These are phyloP conservation scores for Eremochloa ophiuroides DNA, from an alignment of 176 grass and related monocot species.

Conservation along the genomic window DNA sequence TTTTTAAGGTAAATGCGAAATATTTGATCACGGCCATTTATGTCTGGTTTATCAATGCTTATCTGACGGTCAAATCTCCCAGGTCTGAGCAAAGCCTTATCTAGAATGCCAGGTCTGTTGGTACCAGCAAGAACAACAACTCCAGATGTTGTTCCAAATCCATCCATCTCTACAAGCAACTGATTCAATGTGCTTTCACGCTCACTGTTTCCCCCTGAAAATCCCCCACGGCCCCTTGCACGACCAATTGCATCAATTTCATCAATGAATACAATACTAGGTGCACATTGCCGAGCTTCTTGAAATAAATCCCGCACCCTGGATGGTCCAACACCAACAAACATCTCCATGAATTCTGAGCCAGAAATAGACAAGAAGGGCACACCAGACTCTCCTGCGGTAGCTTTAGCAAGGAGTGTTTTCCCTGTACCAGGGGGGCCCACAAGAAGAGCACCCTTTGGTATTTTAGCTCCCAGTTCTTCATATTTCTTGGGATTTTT, in stretches of 20 bases:
- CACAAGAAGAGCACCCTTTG: conserved; percentile 93
- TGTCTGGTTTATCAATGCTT: conserved; percentile 86
- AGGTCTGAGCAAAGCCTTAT: conserved; percentile 90
- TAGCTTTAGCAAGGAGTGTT: conserved; percentile 96
- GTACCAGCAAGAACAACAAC: conserved; percentile 95
- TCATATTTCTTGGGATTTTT: conserved; percentile 98
- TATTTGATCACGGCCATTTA: conserved; percentile 88
- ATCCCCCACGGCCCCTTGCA: conserved; percentile 70
- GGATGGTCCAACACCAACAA: conserved; percentile 95
- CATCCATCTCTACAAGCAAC: conserved; percentile 97
- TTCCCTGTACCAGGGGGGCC: conserved; percentile 87
- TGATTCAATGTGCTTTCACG: conserved; percentile 93
- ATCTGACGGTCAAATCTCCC: conserved; percentile 97
- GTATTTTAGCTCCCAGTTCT: conserved; percentile 91
- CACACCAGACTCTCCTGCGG: conserved; percentile 79
- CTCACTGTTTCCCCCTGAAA: conserved; percentile 61
- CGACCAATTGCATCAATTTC: conserved; percentile 96
- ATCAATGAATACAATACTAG: conserved; percentile 94
- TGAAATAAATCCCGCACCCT: conserved; percentile 86
- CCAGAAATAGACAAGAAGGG: conserved; percentile 91
- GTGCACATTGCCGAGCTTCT: conserved; percentile 74
- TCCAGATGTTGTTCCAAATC: conserved; percentile 81
- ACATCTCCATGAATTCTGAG: conserved; percentile 97
- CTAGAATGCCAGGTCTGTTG: conserved; percentile 87
- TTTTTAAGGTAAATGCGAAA: conserved; percentile 89